Evolutionary conservation across 2,329 filamentous ascomycete species (phyloP).

Genomic region (Colletotrichum shisoi): DNA sequence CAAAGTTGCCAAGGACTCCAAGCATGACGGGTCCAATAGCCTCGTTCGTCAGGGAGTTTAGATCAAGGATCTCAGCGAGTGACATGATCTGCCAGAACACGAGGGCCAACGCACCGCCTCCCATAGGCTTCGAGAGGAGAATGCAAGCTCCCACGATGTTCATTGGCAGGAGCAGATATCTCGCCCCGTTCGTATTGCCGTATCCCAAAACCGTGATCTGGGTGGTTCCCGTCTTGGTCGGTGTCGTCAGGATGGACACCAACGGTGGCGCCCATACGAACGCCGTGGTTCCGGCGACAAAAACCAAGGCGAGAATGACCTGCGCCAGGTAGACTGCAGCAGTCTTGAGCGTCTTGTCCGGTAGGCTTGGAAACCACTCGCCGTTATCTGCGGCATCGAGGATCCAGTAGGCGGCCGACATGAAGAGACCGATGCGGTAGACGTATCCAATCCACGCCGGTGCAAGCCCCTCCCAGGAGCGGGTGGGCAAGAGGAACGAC

Average conservation of each 20-base stretch:
- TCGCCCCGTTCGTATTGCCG: conserved; percentile 88
- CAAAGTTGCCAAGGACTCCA: conserved; percentile 87
- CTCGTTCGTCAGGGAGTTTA: conserved; percentile 67
- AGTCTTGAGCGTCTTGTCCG: conserved; percentile 73
- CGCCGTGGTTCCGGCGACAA: conserved; percentile 83
- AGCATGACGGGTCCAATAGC: conserved; percentile 85
- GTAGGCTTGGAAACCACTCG: conserved; percentile 72
- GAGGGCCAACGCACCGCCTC: conserved; percentile 80
- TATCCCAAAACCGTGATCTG: conserved; percentile 86
- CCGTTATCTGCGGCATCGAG: conserved; percentile 88
- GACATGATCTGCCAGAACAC: conserved; percentile 90
- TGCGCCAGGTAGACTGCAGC: conserved; percentile 81
- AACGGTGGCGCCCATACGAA: conserved; percentile 88
- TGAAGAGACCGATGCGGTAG: conserved; percentile 76
- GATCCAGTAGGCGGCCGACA: conserved; percentile 84
- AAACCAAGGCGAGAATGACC: conserved; percentile 76
- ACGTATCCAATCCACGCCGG: conserved; percentile 83
- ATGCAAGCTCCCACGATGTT: conserved; percentile 80
- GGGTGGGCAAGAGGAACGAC: conserved; percentile 80
- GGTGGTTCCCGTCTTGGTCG: conserved; percentile 55
- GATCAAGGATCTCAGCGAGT: conserved; percentile 70
- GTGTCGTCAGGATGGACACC: conserved; percentile 71
- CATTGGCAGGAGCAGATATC: conserved; percentile 83
- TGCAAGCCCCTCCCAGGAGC: conserved; percentile 87
- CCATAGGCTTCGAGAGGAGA: conserved; percentile 93